Base-by-base conservation (phyloP, 129 eudicot genomes). In the Logfia minima region DNA sequence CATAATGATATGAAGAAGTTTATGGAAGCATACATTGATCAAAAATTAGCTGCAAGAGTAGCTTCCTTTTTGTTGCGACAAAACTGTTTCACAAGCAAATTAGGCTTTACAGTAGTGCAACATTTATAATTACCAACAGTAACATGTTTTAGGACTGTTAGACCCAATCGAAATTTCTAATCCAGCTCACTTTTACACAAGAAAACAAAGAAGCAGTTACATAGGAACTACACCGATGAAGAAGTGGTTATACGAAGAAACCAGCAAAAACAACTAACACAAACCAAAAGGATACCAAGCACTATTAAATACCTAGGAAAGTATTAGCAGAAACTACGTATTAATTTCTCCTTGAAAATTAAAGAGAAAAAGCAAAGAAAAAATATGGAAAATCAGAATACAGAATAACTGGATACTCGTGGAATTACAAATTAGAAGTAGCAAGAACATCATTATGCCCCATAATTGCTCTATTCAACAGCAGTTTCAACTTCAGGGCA, bases 401-500 rank as follows among this genome's bases (percentile, higher is more conserved):
- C 13, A 34, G 39, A 39, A 13, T 1, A n/a, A 39, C 34, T 22
- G n/a, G n/a, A 21, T 48, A 71, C 4, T 60, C 22, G 66, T 60
- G 66, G 5, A 19, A 52, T 13, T 52, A 52, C 59, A 2, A 52
- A 5, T 21, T 62, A 26, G n/a, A 61, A 24, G 48, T 71, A 52
- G 45, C 24, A 31, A 16, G 32, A 45, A 39, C 41, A 21, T 17
- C 59, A 22, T 58, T 3, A 60, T 60, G 16, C 18, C 37, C 39
- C 21, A 26, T 2, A 5, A 10, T 23, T 60, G 28, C 65, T 21
- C 48, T 58, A 13, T 29, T n/a, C 53, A 21, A 3, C 41, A 11
- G 28, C 70, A 58, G 24, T 43, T 61, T 75, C 43, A 24, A 76
- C 63, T 62, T 26, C 65, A 45, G 72, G 63, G 37, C 26, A 22